These are phyloP conservation scores for Neonectria hederae DNA, from an alignment of 2,329 filamentous ascomycete genomes.

Conservation along the genomic window DNA sequence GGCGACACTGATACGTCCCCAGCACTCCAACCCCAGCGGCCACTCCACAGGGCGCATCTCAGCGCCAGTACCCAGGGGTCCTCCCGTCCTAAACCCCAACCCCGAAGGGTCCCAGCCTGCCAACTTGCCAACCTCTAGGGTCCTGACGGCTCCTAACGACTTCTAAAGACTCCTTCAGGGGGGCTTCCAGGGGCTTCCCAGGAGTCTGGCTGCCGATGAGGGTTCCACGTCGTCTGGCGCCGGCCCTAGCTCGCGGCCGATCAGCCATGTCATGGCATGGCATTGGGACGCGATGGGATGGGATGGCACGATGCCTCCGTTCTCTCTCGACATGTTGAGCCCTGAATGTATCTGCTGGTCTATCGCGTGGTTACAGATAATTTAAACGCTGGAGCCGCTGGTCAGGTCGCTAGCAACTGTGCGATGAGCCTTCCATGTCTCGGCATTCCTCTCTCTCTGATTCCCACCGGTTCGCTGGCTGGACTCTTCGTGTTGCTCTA, in stretches of 20 bases:
- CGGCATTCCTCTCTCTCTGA: constrained; percentile 9
- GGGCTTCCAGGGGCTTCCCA: constrained; percentile 31
- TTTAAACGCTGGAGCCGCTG: constrained; percentile 33
- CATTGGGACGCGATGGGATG: constrained; percentile 35
- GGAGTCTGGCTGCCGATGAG: constrained; percentile 31
- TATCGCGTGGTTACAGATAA: constrained; percentile 31
- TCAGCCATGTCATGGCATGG: constrained; percentile 34
- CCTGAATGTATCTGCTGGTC: constrained; percentile 33
- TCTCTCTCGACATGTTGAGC: background rate
- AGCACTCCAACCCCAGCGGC: constrained; percentile 19
- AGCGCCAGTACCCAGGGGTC: constrained; percentile 41
- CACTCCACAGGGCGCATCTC: constrained; percentile 42
- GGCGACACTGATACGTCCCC: constrained; percentile 32
- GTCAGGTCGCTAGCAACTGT: constrained; percentile 23
- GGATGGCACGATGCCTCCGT: constrained; percentile 32
- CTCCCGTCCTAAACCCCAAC: constrained; percentile 31
- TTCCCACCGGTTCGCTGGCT: constrained; percentile 43
- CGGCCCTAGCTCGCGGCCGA: constrained; percentile 32
- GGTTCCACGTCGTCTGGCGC: constrained; percentile 34
- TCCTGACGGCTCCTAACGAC: no score
- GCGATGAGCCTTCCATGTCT: background rate
- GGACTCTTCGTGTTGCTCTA: constrained; percentile 24
- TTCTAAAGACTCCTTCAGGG: constrained; percentile 27
- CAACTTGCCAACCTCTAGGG: constrained; percentile 15
- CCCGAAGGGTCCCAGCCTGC: constrained; percentile 8